Percentiles rank a stretch among this genome's conserved stretches.
Evolutionary conservation across 2,329 filamentous ascomycete species (phyloP).

Genomic region (Alternaria sp.): DNA sequence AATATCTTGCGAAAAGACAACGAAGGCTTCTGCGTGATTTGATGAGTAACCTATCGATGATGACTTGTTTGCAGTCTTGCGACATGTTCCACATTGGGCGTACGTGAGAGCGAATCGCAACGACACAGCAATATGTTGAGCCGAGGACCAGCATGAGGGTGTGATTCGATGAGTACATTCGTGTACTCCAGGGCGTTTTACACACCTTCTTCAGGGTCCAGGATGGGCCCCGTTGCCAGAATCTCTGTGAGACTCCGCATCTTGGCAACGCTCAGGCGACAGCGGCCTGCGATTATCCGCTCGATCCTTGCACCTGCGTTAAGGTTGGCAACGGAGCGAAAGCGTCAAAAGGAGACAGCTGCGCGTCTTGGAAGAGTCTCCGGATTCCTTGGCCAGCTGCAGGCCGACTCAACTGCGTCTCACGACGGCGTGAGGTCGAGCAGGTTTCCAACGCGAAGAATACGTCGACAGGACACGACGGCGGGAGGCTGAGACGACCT

Average conservation of each 20-base stretch:
- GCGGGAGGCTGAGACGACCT: neutral
- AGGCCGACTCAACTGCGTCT: neutral
- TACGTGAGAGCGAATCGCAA: conserved; percentile 26
- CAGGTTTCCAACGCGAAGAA: neutral
- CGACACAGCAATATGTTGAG: conserved; percentile 18
- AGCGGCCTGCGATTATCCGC: conserved; percentile 5
- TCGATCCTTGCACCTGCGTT: conserved; percentile 6
- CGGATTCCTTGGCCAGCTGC: conserved; percentile 11
- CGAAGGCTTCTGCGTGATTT: conserved; percentile 74
- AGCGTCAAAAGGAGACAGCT: neutral
- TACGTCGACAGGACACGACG: neutral
- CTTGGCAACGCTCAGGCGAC: conserved; percentile 11
- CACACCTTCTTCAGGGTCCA: conserved; percentile 66
- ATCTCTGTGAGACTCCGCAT: conserved; percentile 31
- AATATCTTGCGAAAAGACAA: conserved; percentile 79
- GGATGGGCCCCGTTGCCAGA: conserved; percentile 58
- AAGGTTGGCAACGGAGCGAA: conserved; percentile 3
- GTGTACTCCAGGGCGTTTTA: conserved; percentile 7
- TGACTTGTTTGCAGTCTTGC: neutral
- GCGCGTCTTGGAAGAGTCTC: conserved; percentile 6
- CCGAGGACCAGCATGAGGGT: conserved; percentile 17
- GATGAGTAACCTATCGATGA: conserved; percentile 17
- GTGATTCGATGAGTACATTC: conserved; percentile 17
- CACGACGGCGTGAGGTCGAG: neutral
- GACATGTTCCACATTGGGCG: neutral